Percentiles rank a stretch among this genome's conserved stretches.
Evolutionary conservation across 129 eudicot genomes (phyloP).

Genomic region (Artemisia argyi): DNA sequence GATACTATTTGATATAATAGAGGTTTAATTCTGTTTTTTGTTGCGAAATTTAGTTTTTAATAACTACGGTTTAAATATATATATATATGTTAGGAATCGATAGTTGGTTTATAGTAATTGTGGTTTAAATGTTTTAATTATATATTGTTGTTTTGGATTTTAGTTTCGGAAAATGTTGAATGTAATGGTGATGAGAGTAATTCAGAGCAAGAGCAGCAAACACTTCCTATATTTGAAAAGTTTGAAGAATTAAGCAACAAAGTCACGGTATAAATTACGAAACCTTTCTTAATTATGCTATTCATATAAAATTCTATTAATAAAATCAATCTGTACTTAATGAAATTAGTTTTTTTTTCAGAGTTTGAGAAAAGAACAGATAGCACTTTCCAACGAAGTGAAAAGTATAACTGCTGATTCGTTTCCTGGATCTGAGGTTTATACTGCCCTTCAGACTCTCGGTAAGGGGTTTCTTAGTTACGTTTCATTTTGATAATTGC

Average conservation of each 20-base stretch:
- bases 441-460: conserved; percentile 60
- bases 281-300: neutral
- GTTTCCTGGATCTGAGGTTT: conserved; percentile 68
- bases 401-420: conserved; percentile 62
- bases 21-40: neutral
- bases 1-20: too few relatives aligned
- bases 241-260: conserved; percentile 54
- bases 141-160: neutral
- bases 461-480: conserved; percentile 48
- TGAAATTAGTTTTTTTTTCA: conserved; percentile 16
- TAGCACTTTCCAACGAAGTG: conserved; percentile 62
- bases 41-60: neutral
- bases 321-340: too few relatives aligned
- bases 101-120: neutral
- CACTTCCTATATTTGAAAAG: conserved; percentile 62
- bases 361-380: conserved; percentile 71
- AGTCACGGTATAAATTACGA: conserved; percentile 49
- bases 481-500: neutral
- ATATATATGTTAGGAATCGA: too few relatives aligned
- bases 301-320: neutral
- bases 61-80: too few relatives aligned
- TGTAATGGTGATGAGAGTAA: conserved; percentile 24
- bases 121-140: neutral
- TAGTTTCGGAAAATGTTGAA: conserved; percentile 41
- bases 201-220: conserved; percentile 44